A percentile compares a stretch with the other conserved stretches of the same genome.
phyloP scores from a whole-genome alignment of 495 filamentous ascomycete genomes.

The Hypoxylon lenormandii region DNA sequence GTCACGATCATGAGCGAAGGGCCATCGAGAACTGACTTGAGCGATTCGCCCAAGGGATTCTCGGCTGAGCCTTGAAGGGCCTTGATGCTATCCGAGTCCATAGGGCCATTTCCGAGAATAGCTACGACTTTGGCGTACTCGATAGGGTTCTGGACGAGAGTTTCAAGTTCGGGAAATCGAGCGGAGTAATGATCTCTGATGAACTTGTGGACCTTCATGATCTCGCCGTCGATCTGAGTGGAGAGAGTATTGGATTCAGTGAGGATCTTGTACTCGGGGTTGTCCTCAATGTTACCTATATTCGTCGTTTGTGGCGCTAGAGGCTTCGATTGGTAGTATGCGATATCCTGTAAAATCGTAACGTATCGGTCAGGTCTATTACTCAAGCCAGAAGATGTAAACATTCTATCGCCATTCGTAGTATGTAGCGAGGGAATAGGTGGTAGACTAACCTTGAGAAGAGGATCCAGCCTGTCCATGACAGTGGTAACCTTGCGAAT shows the following conservation, averaged over 20 bases:
- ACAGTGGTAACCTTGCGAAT: constrained; percentile 78
- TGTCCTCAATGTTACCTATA: constrained; percentile 82
- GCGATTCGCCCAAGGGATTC: constrained; percentile 77
- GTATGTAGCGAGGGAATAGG: constrained; percentile 27
- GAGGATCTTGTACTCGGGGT: constrained; percentile 85
- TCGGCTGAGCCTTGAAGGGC: constrained; percentile 74
- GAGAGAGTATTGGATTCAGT: constrained; percentile 86
- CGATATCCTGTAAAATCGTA: constrained; percentile 75
- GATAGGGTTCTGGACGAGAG: constrained; percentile 87
- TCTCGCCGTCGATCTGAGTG: constrained; percentile 88
- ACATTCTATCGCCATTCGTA: constrained; percentile 52
- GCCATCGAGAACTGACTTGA: constrained; percentile 84
- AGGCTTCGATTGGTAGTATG: constrained; percentile 75
- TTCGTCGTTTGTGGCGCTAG: constrained; percentile 70
- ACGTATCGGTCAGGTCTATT: constrained; percentile 70
- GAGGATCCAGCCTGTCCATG: constrained; percentile 80
- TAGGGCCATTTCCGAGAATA: constrained; percentile 90
- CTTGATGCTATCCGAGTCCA: constrained; percentile 86
- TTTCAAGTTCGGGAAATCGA: constrained; percentile 95
- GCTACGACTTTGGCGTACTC: constrained; percentile 96
- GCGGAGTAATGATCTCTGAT: constrained; percentile 94
- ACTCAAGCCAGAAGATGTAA: constrained; percentile 61
- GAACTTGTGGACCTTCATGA: constrained; percentile 92
- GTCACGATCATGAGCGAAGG: constrained; percentile 94
- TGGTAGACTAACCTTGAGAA: constrained; percentile 75